Percentiles rank a stretch among this genome's conserved stretches.
These are phyloP conservation scores for Berkeleyomyces basicola DNA, from an alignment of 2,329 filamentous ascomycete genomes.

Conservation along the genomic window DNA sequence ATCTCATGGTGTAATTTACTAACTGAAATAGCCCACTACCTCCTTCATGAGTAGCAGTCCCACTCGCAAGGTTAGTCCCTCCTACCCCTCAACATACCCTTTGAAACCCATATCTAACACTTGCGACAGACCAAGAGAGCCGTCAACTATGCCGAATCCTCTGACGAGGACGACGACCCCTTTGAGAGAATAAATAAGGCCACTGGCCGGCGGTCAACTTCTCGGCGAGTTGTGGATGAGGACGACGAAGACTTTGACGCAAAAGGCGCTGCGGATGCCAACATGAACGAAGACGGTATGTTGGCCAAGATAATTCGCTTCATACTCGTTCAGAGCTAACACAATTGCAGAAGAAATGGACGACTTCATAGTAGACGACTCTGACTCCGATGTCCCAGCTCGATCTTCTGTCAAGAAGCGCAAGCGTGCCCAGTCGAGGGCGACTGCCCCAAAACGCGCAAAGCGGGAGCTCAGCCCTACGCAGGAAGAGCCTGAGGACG, in stretches of 20 bases:
- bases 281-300: slow-evolving; percentile 46
- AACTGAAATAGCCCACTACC: slow-evolving; percentile 19
- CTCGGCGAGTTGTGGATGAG: slow-evolving; percentile 45
- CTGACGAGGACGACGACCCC: slow-evolving; percentile 56
- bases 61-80: slow-evolving; percentile 49
- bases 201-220: slow-evolving; percentile 23
- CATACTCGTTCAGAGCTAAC: background rate
- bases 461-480: slow-evolving; percentile 21
- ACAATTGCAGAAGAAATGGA: slow-evolving; percentile 48
- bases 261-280: slow-evolving; percentile 32
- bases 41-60: slow-evolving; percentile 48
- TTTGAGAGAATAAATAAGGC: slow-evolving; percentile 15
- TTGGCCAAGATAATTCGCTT: background rate
- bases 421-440: slow-evolving; percentile 45
- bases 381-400: slow-evolving; percentile 57
- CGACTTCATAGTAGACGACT: slow-evolving; percentile 77
- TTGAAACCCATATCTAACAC: background rate
- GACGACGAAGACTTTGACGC: slow-evolving; percentile 55
- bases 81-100: background rate
- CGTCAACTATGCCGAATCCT: slow-evolving; percentile 74
- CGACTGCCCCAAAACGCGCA: slow-evolving; percentile 44
- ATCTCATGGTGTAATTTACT: background rate
- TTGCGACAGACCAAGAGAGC: slow-evolving; percentile 31
- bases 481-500: slow-evolving; percentile 23
- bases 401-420: slow-evolving; percentile 46